These are phyloP conservation scores for Xylaria intraflava DNA, from an alignment of 495 filamentous ascomycete genomes.

Conservation along the genomic window DNA sequence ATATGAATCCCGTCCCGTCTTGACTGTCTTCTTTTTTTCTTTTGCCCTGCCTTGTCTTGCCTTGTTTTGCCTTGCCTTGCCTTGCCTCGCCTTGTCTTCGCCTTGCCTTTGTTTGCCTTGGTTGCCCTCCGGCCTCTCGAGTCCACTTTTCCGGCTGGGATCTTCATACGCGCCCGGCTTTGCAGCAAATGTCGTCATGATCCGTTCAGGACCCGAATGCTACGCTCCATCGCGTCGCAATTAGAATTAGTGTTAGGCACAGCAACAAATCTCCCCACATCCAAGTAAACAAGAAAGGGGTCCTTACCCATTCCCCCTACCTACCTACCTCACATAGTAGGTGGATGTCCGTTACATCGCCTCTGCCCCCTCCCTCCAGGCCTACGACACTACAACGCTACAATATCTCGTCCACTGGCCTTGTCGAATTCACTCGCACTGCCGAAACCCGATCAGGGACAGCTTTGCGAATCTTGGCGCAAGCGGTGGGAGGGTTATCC, in stretches of 20 bases:
- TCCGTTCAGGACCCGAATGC: constrained; percentile 1
- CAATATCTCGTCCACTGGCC: background rate
- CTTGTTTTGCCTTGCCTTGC: background rate
- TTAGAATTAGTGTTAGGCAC: no score
- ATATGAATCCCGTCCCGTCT: no score
- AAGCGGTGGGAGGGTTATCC: no score
- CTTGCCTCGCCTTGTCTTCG: background rate
- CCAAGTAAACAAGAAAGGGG: no score
- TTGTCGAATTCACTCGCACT: background rate
- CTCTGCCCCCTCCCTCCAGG: background rate
- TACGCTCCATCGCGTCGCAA: constrained; percentile 5
- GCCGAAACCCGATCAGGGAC: background rate
- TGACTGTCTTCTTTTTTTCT: background rate
- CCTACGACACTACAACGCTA: background rate
- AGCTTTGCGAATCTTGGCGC: no score
- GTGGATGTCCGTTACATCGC: background rate
- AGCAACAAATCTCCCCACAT: no score
- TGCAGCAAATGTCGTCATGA: background rate
- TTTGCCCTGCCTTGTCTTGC: background rate
- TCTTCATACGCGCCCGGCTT: constrained; percentile 1
- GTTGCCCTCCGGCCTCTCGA: no score
- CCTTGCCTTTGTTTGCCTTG: background rate
- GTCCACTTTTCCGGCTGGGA: background rate
- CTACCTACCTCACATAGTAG: background rate
- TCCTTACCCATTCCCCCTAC: no score